A percentile compares a stretch with the other conserved stretches of the same genome.
Evolutionary conservation across 2,329 filamentous ascomycete genomes (phyloP).

Genomic region (Arthrobotrys sinensis): DNA sequence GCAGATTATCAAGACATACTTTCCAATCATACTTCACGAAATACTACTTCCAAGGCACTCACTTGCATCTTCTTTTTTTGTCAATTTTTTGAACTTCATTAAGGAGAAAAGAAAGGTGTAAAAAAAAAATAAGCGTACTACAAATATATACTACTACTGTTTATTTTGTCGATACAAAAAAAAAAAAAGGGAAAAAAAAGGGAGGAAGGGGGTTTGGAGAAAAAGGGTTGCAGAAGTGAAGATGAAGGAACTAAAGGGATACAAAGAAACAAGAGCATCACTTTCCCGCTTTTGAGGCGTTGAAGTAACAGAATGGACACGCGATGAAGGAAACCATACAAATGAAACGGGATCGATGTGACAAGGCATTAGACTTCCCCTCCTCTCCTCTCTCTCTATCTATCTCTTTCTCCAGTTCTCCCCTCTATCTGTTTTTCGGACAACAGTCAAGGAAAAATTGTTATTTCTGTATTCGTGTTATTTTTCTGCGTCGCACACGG

Average conservation of each 20-base stretch:
- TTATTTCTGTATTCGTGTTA: conserved; percentile 29
- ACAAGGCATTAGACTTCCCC: conserved; percentile 51
- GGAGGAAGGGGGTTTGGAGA: background rate
- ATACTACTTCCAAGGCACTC: background rate
- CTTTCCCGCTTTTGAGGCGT: conserved; percentile 20
- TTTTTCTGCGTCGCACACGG: conserved; percentile 22
- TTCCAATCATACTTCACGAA: background rate
- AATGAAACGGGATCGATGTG: conserved; percentile 47
- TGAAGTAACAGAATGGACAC: conserved; percentile 18
- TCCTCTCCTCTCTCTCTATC: conserved; percentile 21
- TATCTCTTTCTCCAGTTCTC: conserved; percentile 25
- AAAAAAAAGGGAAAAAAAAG: conserved; percentile 20
- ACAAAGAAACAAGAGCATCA: conserved; percentile 12
- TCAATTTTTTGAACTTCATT: conserved; percentile 46
- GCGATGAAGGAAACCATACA: conserved; percentile 53
- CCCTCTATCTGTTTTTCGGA: conserved; percentile 18
- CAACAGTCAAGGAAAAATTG: conserved; percentile 28
- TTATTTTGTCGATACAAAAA: conserved; percentile 57
- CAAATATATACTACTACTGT: conserved; percentile 60
- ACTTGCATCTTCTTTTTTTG: conserved; percentile 29
- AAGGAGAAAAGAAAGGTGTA: conserved; percentile 25
- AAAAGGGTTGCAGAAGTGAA: conserved; percentile 27
- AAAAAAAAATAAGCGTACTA: conserved; percentile 54
- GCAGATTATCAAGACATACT: background rate
- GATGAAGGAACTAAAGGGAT: conserved; percentile 24